phyloP scores from a whole-genome alignment of 495 filamentous ascomycete species.

The Aspergillus asperescens region DNA sequence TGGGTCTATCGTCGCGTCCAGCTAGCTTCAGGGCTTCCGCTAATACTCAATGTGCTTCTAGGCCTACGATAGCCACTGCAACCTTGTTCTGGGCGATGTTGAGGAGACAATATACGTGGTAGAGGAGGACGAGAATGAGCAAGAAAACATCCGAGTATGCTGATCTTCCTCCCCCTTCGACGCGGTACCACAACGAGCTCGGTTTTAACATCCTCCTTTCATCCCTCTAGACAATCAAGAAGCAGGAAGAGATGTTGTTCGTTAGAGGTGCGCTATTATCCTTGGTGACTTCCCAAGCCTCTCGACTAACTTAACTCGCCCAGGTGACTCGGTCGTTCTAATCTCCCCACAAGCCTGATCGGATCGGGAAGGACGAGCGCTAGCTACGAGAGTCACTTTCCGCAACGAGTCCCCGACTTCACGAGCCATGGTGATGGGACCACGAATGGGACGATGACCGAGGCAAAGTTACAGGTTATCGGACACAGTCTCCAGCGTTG shows the following conservation, averaged over 20 bases:
- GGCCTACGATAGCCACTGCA: conserved; percentile 99
- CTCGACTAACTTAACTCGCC: conserved; percentile 5
- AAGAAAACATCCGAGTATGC: conserved; percentile 63
- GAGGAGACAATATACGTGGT: conserved; percentile 95
- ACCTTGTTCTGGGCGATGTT: conserved; percentile 93
- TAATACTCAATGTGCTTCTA: conserved; percentile 31
- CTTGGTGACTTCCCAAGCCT: neutral
- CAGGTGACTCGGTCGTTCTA: conserved; percentile 93
- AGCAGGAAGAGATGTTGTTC: conserved; percentile 99
- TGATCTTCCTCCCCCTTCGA: conserved; percentile 11
- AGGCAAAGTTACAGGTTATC: neutral
- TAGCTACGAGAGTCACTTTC: neutral
- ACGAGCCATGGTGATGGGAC: conserved; percentile 30
- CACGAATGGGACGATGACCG: conserved; percentile 19
- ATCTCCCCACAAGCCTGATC: conserved; percentile 70
- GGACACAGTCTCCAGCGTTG: neutral
- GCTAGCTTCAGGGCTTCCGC: neutral
- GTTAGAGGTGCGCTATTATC: conserved; percentile 69
- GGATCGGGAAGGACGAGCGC: neutral
- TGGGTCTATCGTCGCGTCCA: conserved; percentile 38
- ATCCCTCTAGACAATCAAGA: conserved; percentile 70
- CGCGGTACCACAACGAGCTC: neutral
- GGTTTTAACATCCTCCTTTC: conserved; percentile 11
- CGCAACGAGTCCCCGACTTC: conserved; percentile 6
- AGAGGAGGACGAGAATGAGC: conserved; percentile 76